Base-by-base conservation (phyloP, 2,329 filamentous ascomycete species). In the Elsinoe necatrix region DNA sequence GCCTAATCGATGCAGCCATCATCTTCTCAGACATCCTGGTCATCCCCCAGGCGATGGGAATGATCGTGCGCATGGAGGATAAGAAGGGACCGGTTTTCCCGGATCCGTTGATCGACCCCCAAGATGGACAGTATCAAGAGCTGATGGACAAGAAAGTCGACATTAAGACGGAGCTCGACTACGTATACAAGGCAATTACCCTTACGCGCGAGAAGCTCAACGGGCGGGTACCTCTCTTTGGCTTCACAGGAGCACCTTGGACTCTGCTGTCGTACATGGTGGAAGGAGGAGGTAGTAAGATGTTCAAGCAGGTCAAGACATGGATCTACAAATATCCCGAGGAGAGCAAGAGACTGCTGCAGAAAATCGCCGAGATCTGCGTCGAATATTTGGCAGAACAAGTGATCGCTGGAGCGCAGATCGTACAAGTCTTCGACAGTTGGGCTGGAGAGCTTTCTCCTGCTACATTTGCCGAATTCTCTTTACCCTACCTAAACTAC, bases 21-120 rank as follows among this genome's bases (percentile, higher is more conserved):
- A 98, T 98, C 72, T 98, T 98, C 79, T 95, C 89, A 57, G 93
- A 98, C 70, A 98, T 98, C 63, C 82, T 98, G 35, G 93, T 98
- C 45, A 91, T 98, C 61, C 93, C 93, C 0, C 93, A 98, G 75
- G 93, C 93, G 29, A 88, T 98, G 83, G 93, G 93, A 0, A 98
- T 98, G 93, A 79, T 80, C n/a, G 93, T 98, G 25, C 87, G 97
- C 71, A 98, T 98, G 93, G 80, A 97, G 9, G 91, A 96, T 71
- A 95, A 93, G 75, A 95, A 95, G 72, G 93, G 93, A 0, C 93
- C 93, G 9, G 88, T 95, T 70, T 98, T 98, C 71, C 93, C 93
- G 0, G 76, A 86, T 47, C 93, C 93, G 12, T 78, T 98, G 59
- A 78, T 80, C 68, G 83, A 80, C 37, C 92, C 93, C 2, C 79